These are phyloP conservation scores for Podospora comata DNA, from an alignment of 495 filamentous ascomycete genomes.

Conservation along the genomic window DNA sequence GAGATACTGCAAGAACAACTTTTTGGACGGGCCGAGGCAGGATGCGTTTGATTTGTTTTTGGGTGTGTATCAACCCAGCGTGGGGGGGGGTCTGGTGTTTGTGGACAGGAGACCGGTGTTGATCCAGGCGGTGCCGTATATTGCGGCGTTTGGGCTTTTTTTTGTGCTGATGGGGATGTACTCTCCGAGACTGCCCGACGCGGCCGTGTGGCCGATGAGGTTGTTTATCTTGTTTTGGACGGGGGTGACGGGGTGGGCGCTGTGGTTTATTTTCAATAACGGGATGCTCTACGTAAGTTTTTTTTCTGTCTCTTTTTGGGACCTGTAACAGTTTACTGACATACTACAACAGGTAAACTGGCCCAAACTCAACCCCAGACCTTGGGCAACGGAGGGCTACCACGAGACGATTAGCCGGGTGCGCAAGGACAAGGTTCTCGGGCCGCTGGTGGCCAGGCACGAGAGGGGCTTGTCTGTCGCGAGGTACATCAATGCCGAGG, in stretches of 20 bases:
- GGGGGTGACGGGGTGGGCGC: constrained; percentile 61
- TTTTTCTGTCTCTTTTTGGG: not conserved
- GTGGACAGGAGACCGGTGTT: constrained; percentile 81
- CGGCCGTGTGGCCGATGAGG: constrained; percentile 71
- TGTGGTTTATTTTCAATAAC: constrained; percentile 70
- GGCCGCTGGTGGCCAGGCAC: constrained; percentile 65
- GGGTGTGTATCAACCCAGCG: constrained; percentile 72
- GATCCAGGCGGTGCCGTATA: constrained; percentile 86
- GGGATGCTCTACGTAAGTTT: constrained; percentile 88
- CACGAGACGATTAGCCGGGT: constrained; percentile 79
- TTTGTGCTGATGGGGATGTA: constrained; percentile 77
- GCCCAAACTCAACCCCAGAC: constrained; percentile 88
- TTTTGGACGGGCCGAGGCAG: constrained; percentile 85
- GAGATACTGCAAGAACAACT: constrained; percentile 87
- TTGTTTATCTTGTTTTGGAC: constrained; percentile 76
- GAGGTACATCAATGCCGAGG: constrained; percentile 76
- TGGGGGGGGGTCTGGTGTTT: constrained; percentile 68
- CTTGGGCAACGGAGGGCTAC: constrained; percentile 81
- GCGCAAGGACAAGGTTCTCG: constrained; percentile 71
- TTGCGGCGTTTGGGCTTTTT: constrained; percentile 83
- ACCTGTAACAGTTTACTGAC: not conserved
- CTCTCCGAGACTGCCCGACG: constrained; percentile 61
- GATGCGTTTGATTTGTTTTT: constrained; percentile 95
- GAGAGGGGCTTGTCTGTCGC: constrained; percentile 76
- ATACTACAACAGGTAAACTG: constrained; percentile 75